Base-by-base conservation (phyloP, 73 alveolate species). In the Paramecium bursaria region DNA sequence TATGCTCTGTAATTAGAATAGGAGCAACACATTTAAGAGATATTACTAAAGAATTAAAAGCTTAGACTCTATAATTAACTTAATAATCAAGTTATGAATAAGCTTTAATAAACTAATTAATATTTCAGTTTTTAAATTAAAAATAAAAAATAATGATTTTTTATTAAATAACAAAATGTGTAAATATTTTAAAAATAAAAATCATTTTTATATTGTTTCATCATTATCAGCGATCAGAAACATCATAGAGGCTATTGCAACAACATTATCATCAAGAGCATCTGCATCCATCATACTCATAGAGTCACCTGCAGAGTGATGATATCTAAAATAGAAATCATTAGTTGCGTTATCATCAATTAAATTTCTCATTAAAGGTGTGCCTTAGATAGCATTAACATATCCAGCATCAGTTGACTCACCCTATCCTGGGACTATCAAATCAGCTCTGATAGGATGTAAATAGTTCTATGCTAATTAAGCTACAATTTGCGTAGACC, bases 241-340 rank as follows among this genome's bases (percentile, higher is more conserved):
- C 50, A 52, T 53, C 30, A 79, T 39, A 11, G 79, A 49, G n/a
- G 89, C 89, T 10, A 79, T 79, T 6, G 80, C 89, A 39, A 79
- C 74, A 2, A 79, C 89, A 54, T 79, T 79, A 53, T 79, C 82
- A 79, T 79, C 89, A 80, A 79, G 31, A 42, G 51, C 67, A 2
- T 79, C 74, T 21, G 89, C 74, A 53, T 79, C 51, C 89, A 79
- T 79, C 57, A 79, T 54, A 22, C 46, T 49, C 89, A 79, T 79
- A 79, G 89, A 79, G 42, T 79, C 89, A 1, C 85, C 89, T 10
- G 82, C 89, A 11, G 89, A 53, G 23, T 79, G 89, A 79, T 79
- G 89, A 73, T 39, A 79, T 5, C 74, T 79, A 44, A 79, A 79
- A 49, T 79, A 79, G 85, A 31, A 79, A n/a, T 79, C 89, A 79